Evolutionary conservation across 1,284 basidiomycete genomes (phyloP), one percentile per base, ranked within the genome.

Genomic region (Trichosporon asahii): DNA sequence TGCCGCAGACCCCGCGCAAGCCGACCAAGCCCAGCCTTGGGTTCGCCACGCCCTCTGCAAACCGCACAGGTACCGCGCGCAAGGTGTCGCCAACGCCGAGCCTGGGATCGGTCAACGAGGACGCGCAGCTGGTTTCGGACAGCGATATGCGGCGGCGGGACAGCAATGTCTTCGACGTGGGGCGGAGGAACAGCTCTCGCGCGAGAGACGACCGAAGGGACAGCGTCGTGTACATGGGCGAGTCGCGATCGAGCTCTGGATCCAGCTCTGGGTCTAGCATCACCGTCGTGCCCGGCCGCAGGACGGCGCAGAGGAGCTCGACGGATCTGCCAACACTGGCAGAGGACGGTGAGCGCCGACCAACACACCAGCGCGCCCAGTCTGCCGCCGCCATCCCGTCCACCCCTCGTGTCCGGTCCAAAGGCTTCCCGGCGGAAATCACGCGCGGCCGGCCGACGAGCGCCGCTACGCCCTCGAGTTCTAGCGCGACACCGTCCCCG

Each of bases 1-100:
- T 81, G 5, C 81, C 81, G 1, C 74, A 77, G 74, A 82, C 81
- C 12, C 81, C 81, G 2, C 70, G 75, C 33, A 80, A 80, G 68
- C 74, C 73, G 15, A 70, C 76, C 15, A 77, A 78, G 66, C 81
- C 79, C 2, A 69, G 71, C 29, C 75, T 82, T 0, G 81, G 81
- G 3, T 81, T 77, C 66, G 74, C 78, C 23, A 82, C 81, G 0
- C 81, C 81, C 0, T 75, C 27, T 8, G 15, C 57, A 1, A 12
- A 15, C 6, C 57, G 57, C 29, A 60, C 29, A 2, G 57, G 57
- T 14, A 60, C 57, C 12, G 27, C 27, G 29, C 57, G 57, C 29
- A 60, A 60, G 29, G 57, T 60, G 29, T 60, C 57, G 2, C 57
- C 57, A 15, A 60, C 57, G 57, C 57, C 57, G 57, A 60, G 57